Evolutionary conservation across 352 stramenopile genomes (phyloP).

Genomic region (Elongisporangium prolatum): DNA sequence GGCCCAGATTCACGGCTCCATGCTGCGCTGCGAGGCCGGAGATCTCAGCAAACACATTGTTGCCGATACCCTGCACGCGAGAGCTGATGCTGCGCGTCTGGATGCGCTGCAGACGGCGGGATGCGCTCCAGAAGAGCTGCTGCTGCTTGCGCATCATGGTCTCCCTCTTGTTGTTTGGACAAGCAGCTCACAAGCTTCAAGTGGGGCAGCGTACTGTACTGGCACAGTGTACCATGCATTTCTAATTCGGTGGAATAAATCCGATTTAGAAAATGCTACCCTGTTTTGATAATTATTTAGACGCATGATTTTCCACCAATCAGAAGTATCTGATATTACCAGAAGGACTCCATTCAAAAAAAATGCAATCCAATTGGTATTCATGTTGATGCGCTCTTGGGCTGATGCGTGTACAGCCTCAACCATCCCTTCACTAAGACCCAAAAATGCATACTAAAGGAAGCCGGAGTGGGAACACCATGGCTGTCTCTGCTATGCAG

Average conservation of each 20-base stretch:
- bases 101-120: neutral
- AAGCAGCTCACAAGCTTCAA: neutral
- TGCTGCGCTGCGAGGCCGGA: conserved; percentile 78
- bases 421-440: neutral
- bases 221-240: neutral
- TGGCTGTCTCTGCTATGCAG: neutral
- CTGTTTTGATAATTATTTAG: neutral
- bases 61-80: conserved; percentile 54
- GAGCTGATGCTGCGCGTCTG: conserved; percentile 43
- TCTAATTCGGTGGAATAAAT: too few relatives aligned
- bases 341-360: neutral
- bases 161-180: neutral
- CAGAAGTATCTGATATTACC: neutral
- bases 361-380: too few relatives aligned
- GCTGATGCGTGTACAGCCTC: neutral
- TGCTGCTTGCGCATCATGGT: neutral
- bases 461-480: neutral
- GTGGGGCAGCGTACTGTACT: neutral
- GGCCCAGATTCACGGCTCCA: conserved; percentile 91
- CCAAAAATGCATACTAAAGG: neutral
- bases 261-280: too few relatives aligned
- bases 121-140: neutral
- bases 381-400: neutral
- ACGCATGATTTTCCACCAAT: neutral
- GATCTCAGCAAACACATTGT: conserved; percentile 87